Base-by-base conservation (phyloP, 306 rosid species). In the Begonia fuchsioides region DNA sequence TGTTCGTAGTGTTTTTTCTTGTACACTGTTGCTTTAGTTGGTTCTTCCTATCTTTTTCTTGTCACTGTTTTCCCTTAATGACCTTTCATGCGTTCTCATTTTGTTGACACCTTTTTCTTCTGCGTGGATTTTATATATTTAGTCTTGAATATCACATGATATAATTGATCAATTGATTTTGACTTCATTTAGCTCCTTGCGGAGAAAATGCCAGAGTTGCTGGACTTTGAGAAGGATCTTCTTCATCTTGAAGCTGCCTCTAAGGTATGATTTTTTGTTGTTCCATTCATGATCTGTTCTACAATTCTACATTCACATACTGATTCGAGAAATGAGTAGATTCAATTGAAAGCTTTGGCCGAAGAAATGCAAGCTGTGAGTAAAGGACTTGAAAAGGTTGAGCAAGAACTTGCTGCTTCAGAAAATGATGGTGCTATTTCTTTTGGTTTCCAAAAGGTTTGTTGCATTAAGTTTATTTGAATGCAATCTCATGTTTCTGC, bases 361-460 rank as follows among this genome's bases (percentile, higher is more conserved):
- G 97, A 90, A 73, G 97, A 90, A 73, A 90, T 90, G 97, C 97
- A 90, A 77, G 95, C 97, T 13, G 97, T 90, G 65, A 86, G 87
- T 65, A 90, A 81, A 79, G 97, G 97, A 66, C 79, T 90, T 26
- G 97, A 90, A 68, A 90, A 90, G 64, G 95, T 90, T 65, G 97
- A 84, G 82, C 86, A 84, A 60, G 97, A 90, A 72, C 93, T 90
- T 15, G 45, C 84, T 63, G 77, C 84, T 65, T 79, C 97, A 53
- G 95, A 76, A 68, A 72, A 71, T 59, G 97, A 90, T 58, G 97
- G 97, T 51, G 73, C 61, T 50, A 63, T 90, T 69, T 90, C 95
- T 55, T 49, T 54, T 16, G 97, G 97, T 47, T 90, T 90, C 62
- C 84, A 72, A 35, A 81, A 72, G 84, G 97, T 88, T 67, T 61